Evolutionary conservation across 169 alveolate genomes (phyloP).

Genomic region (Plasmodium billcollinsi): DNA sequence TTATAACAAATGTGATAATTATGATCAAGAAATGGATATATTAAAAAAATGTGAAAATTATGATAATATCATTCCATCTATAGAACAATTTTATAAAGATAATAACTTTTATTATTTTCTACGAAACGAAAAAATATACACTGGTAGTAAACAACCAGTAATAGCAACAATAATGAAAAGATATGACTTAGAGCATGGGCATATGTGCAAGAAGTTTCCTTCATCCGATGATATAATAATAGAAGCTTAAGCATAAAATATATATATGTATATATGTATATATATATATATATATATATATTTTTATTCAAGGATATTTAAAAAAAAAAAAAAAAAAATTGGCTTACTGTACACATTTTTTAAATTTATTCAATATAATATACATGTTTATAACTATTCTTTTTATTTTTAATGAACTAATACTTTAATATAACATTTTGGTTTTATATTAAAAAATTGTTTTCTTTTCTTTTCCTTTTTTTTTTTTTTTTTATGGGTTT

Average conservation of each 20-base stretch:
- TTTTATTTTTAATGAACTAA: too few species aligned
- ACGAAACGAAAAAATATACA: conserved; percentile 33
- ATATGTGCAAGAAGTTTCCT: conserved; percentile 16
- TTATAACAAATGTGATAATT: conserved; percentile 39
- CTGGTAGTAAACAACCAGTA: conserved; percentile 9
- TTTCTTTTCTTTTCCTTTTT: too few species aligned
- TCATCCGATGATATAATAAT: conserved; percentile 13
- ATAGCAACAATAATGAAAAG: conserved; percentile 76
- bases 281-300: background rate
- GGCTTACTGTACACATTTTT: too few species aligned
- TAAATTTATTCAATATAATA: too few species aligned
- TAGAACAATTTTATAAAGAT: conserved; percentile 35
- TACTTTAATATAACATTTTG: too few species aligned
- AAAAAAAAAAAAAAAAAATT: conserved; percentile 23
- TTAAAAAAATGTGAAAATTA: conserved; percentile 27
- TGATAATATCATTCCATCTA: conserved; percentile 41
- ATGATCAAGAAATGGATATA: conserved; percentile 48
- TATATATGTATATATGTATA: background rate
- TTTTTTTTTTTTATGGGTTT: too few species aligned
- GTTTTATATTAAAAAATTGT: too few species aligned
- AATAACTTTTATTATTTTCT: conserved; percentile 64
- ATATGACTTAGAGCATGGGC: conserved; percentile 37
- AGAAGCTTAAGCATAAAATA: background rate
- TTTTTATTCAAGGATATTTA: background rate
- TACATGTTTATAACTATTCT: too few species aligned